Evolutionary conservation across 2,329 filamentous ascomycete genomes (phyloP).

Genomic region (Pseudocercospora macadamiae): DNA sequence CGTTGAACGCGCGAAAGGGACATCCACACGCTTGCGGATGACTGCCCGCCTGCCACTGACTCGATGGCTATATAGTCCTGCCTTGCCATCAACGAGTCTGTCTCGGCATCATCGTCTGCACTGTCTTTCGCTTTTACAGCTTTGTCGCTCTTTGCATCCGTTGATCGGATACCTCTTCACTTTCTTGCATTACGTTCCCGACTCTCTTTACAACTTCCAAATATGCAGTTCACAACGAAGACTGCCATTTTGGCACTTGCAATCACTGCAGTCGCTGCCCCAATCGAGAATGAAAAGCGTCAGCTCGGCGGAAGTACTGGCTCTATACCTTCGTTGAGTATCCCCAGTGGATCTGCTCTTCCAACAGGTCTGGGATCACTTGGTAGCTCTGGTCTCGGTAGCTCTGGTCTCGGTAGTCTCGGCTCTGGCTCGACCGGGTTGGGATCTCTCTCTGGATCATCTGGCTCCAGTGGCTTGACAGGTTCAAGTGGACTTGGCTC

Average conservation of each 20-base stretch:
- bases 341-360: background rate
- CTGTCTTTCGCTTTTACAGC: background rate
- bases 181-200: too few relatives aligned
- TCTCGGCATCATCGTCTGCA: background rate
- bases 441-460: background rate
- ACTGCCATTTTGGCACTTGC: constrained; percentile 13
- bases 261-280: constrained; percentile 19
- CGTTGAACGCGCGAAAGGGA: too few relatives aligned
- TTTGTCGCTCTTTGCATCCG: background rate
- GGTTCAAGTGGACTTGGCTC: constrained; percentile 8
- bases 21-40: background rate
- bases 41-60: too few relatives aligned
- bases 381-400: constrained; percentile 12
- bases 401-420: constrained; percentile 12
- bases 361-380: background rate
- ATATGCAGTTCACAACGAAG: constrained; percentile 11
- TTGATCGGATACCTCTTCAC: constrained; percentile 1
- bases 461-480: background rate
- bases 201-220: background rate
- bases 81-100: background rate
- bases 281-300: constrained; percentile 22
- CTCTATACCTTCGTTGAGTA: constrained; percentile 8
- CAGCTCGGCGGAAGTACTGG: background rate
- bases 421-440: background rate
- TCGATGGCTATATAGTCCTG: background rate